Evolutionary conservation across 805 yeast species (phyloP), one percentile per base, ranked within the genome.

Genomic region (Kuraishia hungarica): DNA sequence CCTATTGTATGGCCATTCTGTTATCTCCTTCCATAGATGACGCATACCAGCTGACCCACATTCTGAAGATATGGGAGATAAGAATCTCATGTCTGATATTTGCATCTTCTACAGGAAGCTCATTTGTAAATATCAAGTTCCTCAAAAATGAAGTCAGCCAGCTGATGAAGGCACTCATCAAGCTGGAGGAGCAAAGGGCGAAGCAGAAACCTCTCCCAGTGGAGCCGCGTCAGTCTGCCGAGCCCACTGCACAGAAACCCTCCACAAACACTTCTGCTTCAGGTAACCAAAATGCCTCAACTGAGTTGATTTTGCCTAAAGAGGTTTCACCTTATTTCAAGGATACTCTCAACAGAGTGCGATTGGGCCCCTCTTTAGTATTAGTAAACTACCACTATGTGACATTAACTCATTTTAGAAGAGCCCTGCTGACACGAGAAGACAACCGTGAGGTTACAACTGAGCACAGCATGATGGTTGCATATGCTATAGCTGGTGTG

Each of bases 361-460:
- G 72, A 56, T 69, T 76, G 29, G 69, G 74, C 1, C 75, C 80
- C 5, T 76, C 72, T 55, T 54, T 77, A 56, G 61, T 65, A 26
- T 60, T 77, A 22, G 68, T 79, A 22, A 77, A 76, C 55, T 79
- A 74, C 51, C 62, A 73, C 47, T 80, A 76, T 64, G 72, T 71
- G 55, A 66, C 78, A 29, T 65, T 76, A 48, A 70, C 76, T 53
- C 58, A 56, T n/a, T 39, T 59, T 19, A 52, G 66, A 23, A 20
- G 35, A 8, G 29, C 10, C 7, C 64, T 65, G 20, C 72, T 72
- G 21, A 62, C 66, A n/a, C 67, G 68, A 21, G 75, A 71, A 55
- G 86, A 78, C 50, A 79, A 87, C 85, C 80, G 80, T 60, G 73
- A 81, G 60, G 72, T 87, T 71, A 96, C 96, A 0, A 80, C 52